These are phyloP conservation scores for Breviolum minutum DNA, from an alignment of 73 alveolate species.

Conservation along the genomic window DNA sequence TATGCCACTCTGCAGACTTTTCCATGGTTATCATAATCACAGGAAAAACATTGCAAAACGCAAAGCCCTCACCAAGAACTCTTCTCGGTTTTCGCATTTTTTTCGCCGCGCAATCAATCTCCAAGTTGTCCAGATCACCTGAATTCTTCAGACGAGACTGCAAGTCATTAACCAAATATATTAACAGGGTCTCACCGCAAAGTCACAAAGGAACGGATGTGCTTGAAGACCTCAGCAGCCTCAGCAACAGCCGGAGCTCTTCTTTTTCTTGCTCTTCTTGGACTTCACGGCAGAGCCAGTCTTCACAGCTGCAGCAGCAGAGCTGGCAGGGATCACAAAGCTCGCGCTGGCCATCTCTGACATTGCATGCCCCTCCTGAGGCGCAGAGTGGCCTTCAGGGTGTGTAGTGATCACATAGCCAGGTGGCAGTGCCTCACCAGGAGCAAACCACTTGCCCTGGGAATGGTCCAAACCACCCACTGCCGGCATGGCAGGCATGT, in stretches of 20 bases:
- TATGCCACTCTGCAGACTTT: too few species aligned
- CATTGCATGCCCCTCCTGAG: too few species aligned
- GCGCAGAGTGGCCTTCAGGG: too few species aligned
- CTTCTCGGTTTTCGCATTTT: not conserved
- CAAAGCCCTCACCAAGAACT: not conserved
- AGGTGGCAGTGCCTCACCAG: too few species aligned
- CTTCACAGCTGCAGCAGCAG: slow-evolving; percentile 5
- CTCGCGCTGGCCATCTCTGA: too few species aligned
- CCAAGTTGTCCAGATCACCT: not conserved
- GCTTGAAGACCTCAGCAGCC: not conserved
- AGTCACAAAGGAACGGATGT: not conserved
- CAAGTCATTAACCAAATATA: not conserved
- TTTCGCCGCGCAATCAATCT: not conserved
- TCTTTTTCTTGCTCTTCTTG: slow-evolving; percentile 18
- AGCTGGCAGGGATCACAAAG: not conserved
- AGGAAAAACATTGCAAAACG: too few species aligned
- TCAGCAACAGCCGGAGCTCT: slow-evolving; percentile 10
- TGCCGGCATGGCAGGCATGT: too few species aligned
- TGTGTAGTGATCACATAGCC: too few species aligned
- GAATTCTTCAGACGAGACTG: not conserved
- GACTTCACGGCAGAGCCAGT: not conserved
- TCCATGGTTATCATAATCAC: too few species aligned
- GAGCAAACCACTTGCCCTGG: too few species aligned
- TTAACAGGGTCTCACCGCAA: not conserved
- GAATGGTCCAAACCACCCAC: too few species aligned